Evolutionary conservation across 2,329 filamentous ascomycete species (phyloP), one percentile per base, ranked within the genome.

Genomic region (Talaromyces verruculosus): DNA sequence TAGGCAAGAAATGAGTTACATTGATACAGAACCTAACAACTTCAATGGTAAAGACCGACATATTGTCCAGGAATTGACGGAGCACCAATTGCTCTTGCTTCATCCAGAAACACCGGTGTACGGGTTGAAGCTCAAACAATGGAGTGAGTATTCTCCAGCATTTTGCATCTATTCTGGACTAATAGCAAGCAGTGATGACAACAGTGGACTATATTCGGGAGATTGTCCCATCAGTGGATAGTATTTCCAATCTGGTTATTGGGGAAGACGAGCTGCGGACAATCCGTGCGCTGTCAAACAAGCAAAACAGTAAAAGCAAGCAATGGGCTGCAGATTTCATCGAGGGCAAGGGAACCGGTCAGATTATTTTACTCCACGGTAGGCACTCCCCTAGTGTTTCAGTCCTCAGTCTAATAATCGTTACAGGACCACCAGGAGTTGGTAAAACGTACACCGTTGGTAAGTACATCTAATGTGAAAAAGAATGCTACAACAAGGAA

Each of bases 301-400:
- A 30, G 15, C 57, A 60, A 30, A 45, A 60, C 57, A 60, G 57
- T 13, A 60, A n/a, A 30, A 15, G 19, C 8, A 41, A 45, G 35
- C 22, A 41, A n/a, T 61, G 58, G 58, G 25, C 58, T 43, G 58
- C 58, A 61, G 58, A 61, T 19, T 61, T 61, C 37, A 61, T 61
- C 22, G 33, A 61, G 19, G 37, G 58, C 11, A 61, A 61, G 58
- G 58, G 58, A 28, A 43, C 33, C 15, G 58, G 58, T 41, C 58
- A 61, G 22, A 61, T 61, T 41, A 61, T 61, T 19, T 45, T 61
- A 37, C 58, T 61, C 8, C 58, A 61, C 4, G 58, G 58, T 41
- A 28, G 15, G 51, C 25, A 35, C 17, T n/a, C 2, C 37, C 37
- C 2, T 61, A 2, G 15, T 6, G n/a, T 19, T 57, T 7, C 22